Conservation (phyloP, 2,329 filamentous ascomycete species). For the Scedosporium minutisporum region DNA sequence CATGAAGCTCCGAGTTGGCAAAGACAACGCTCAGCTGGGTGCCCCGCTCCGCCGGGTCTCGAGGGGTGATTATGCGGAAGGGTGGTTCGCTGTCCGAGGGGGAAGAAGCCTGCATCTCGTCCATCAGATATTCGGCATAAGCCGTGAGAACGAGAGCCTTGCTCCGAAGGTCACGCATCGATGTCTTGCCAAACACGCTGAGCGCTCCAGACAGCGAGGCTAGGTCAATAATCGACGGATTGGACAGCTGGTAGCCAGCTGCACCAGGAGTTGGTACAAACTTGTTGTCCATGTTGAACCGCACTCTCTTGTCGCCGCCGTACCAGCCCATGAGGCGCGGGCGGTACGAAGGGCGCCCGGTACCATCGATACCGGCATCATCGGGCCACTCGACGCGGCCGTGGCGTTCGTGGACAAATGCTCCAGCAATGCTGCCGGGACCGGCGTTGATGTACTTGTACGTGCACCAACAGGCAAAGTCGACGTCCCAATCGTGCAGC, state of each 20-base stretch:
- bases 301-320: constrained; percentile 64
- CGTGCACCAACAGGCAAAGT: constrained; percentile 87
- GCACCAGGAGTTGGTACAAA: constrained; percentile 73
- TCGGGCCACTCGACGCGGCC: constrained; percentile 35
- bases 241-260: constrained; percentile 74
- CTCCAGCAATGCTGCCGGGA: constrained; percentile 68
- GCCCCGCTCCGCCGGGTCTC: constrained; percentile 53
- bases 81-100: constrained; percentile 15
- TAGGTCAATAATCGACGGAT: constrained; percentile 63
- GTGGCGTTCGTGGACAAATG: constrained; percentile 72
- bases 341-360: constrained; percentile 32
- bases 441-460: constrained; percentile 93
- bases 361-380: constrained; percentile 21
- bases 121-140: constrained; percentile 59
- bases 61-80: constrained; percentile 57
- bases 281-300: constrained; percentile 75
- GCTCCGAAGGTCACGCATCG: constrained; percentile 41
- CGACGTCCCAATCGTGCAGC: constrained; percentile 82
- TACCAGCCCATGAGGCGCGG: constrained; percentile 77
- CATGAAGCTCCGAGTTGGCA: constrained; percentile 44
- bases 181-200: constrained; percentile 57
- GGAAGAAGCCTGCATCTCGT: constrained; percentile 13
- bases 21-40: constrained; percentile 68
- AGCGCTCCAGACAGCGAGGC: constrained; percentile 62
- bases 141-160: constrained; percentile 61